Base-by-base conservation (phyloP, 352 stramenopile species). In the Plasmopara muralis region DNA sequence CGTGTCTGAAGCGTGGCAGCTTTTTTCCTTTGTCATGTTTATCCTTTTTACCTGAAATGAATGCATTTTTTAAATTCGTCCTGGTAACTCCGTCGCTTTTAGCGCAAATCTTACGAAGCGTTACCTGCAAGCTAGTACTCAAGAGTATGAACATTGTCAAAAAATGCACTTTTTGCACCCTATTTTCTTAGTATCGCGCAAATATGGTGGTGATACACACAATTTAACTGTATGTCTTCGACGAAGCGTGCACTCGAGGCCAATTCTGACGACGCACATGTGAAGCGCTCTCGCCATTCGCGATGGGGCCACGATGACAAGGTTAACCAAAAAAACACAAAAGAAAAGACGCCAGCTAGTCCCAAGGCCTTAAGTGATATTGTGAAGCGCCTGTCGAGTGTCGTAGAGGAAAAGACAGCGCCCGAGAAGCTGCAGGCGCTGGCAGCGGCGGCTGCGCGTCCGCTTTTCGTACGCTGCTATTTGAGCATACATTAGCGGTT, bases 351-450 rank as follows among this genome's bases (percentile, higher is more conserved):
- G 10, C 51, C 43, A 2, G 43, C 53, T 5, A 64, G 47, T 39
- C 57, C 49, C 9, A 63, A 61, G 43, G 54, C 69, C 10, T 51
- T 87, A 52, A 71, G 59, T 34, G 79, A 85, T 42, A 77, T 90
- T 14, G 79, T 86, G 10, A 75, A 76, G 71, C 59, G 66, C 9
- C 56, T 90, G 14, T 83, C 77, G 20, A 74, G 56, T 15, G 70
- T 90, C 20, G 77, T 90, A 18, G 72, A 87, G 55, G 64, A 87
- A 50, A 83, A 87, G 43, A 69, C 60, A 14, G 57, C 69, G 40
- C 67, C 62, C 2, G 62, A 74, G 47, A 59, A 79, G 44, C 62
- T 73, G 4, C 52, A 70, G 47, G 49, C 47, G 6, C 43, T 54
- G 8, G 53, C 53, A 45, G 52, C 48, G 14, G 55, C 53, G 14